Conservation (phyloP, 306 rosid species). For the Comarum palustre region DNA sequence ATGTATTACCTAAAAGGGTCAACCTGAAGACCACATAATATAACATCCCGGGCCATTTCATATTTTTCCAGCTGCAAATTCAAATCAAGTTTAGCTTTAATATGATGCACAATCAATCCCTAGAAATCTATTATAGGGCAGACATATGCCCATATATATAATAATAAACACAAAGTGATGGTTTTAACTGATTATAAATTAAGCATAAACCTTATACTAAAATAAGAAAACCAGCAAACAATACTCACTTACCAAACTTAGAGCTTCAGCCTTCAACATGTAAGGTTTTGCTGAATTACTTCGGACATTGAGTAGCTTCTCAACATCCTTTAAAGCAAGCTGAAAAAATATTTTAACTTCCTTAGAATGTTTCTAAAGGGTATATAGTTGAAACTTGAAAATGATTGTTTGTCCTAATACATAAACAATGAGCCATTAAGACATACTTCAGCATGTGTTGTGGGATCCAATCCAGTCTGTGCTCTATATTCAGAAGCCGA, state of each 20-base stretch:
- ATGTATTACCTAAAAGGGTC: constrained; percentile 71
- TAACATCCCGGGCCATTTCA: constrained; percentile 73
- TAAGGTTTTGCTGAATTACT: constrained; percentile 59
- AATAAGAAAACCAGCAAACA: not conserved
- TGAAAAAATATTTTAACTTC: constrained; percentile 31
- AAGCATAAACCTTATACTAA: not conserved
- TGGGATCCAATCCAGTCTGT: constrained; percentile 87
- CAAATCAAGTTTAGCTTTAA: constrained; percentile 19
- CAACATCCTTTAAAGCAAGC: constrained; percentile 96
- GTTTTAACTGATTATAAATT: not conserved
- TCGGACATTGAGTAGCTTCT: constrained; percentile 54
- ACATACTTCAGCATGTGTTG: constrained; percentile 86
- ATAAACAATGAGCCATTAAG: constrained; percentile 24
- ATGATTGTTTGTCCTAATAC: constrained; percentile 20
- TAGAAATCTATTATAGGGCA: not conserved
- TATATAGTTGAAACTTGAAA: constrained; percentile 18
- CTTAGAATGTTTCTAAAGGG: constrained; percentile 16
- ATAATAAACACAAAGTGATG: not conserved
- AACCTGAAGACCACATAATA: constrained; percentile 87
- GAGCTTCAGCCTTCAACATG: constrained; percentile 72
- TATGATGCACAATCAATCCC: not conserved
- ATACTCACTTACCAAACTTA: constrained; percentile 53
- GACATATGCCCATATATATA: not conserved
- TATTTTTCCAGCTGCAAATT: constrained; percentile 80
- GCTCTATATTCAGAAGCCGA: constrained; percentile 82